Conservation (phyloP, 257 asterid genomes). For the Solanum gracilifrons region DNA sequence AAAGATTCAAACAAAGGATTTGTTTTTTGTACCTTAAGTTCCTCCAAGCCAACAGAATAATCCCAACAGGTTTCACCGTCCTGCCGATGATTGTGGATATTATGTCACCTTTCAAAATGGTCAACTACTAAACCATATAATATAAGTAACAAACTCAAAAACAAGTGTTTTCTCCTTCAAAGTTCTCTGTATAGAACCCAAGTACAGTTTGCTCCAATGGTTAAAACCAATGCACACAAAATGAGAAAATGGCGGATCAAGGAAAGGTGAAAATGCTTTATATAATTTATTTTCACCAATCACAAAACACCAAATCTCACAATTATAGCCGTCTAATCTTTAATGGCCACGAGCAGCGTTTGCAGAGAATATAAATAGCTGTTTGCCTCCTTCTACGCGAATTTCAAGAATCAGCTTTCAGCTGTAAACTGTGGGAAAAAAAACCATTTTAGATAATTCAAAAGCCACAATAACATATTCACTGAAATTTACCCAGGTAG, state of each 20-base stretch:
- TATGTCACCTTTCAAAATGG: conserved; percentile 12
- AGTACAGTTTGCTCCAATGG: neutral
- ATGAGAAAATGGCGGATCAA: conserved; percentile 10
- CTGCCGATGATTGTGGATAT: conserved; percentile 42
- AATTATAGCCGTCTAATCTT: neutral
- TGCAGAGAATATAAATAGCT: conserved; percentile 5
- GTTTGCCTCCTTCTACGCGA: conserved; percentile 12
- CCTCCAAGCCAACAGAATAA: conserved; percentile 23
- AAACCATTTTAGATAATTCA: neutral
- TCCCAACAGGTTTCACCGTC: conserved; percentile 60
- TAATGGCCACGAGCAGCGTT: conserved; percentile 47
- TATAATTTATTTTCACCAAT: conserved; percentile 12
- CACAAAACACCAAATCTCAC: conserved; percentile 21
- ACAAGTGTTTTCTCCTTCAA: conserved; percentile 7
- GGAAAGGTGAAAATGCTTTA: neutral
- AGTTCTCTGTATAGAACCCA: conserved; percentile 43
- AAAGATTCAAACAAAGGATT: conserved; percentile 7
- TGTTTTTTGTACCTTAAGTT: conserved; percentile 32
- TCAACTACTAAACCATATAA: conserved; percentile 12
- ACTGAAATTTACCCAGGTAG: accelerated
- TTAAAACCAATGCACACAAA: conserved; percentile 1
- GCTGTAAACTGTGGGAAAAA: neutral
- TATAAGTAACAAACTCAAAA: neutral
- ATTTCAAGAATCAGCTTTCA: conserved; percentile 23
- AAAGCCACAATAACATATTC: neutral